A percentile compares a stretch with the other conserved stretches of the same genome.
Conservation (phyloP, 1,284 basidiomycete genomes). For the Sphagnurus paluster region DNA sequence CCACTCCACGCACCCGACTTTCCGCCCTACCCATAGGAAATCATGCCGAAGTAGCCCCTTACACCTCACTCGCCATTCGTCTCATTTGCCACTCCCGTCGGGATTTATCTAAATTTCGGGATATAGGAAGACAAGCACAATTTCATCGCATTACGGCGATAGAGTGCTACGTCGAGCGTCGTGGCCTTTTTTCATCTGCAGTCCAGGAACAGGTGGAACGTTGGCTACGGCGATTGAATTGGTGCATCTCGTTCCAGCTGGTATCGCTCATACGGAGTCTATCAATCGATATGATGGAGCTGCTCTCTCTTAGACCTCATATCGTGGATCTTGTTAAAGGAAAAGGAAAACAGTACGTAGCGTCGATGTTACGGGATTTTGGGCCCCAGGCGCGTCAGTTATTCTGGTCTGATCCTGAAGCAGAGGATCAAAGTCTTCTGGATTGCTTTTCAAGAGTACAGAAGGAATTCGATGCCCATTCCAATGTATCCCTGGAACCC, state of each 20-base stretch:
- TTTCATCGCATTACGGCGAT: conserved; percentile 34
- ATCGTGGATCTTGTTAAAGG: conserved; percentile 30
- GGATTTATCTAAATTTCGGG: conserved; percentile 40
- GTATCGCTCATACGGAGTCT: conserved; percentile 44
- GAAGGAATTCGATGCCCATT: conserved; percentile 27
- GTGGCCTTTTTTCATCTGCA: conserved; percentile 42
- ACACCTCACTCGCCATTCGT: conserved; percentile 48
- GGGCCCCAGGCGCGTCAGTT: conserved; percentile 29
- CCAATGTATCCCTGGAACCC: conserved; percentile 23
- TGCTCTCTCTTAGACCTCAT: conserved; percentile 40
- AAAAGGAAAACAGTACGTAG: conserved; percentile 36
- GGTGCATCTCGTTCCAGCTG: conserved; percentile 57
- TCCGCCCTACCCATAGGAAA: conserved; percentile 32
- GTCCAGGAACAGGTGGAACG: conserved; percentile 32
- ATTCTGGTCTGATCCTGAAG: conserved; percentile 30
- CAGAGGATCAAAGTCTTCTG: conserved; percentile 27
- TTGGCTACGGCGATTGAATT: conserved; percentile 43
- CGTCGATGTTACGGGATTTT: conserved; percentile 47
- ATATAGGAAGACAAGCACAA: conserved; percentile 37
- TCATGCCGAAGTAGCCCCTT: conserved; percentile 43
- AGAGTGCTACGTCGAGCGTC: conserved; percentile 38
- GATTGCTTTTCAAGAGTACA: conserved; percentile 36
- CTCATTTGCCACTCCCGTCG: conserved; percentile 37
- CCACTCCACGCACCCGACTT: conserved; percentile 26
- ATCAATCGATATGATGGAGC: conserved; percentile 46